These are phyloP conservation scores for Nakazawaea wickerhamii DNA, from an alignment of 805 yeast species.

Conservation along the genomic window DNA sequence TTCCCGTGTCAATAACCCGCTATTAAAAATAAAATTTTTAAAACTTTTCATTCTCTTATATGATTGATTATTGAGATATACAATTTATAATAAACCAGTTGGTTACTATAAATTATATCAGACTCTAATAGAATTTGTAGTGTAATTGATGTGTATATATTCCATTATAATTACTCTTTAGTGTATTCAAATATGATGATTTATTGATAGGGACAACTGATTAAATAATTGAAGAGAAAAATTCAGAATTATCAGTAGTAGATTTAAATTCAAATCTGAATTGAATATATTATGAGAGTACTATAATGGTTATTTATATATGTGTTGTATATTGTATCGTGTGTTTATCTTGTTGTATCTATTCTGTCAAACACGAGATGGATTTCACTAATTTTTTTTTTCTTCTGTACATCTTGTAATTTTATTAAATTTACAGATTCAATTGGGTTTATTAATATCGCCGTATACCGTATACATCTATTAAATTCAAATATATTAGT, in stretches of 20 bases:
- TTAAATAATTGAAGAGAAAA: constrained; percentile 11
- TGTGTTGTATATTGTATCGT: too few species aligned
- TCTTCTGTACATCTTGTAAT: too few species aligned
- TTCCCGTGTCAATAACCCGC: not conserved
- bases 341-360: too few species aligned
- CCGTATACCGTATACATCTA: not conserved
- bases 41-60: not conserved
- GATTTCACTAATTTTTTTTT: too few species aligned
- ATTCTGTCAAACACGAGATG: too few species aligned
- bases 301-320: too few species aligned
- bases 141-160: not conserved
- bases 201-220: constrained; percentile 19
- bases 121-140: not conserved
- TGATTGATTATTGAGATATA: not conserved
- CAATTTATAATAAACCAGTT: not conserved
- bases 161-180: not conserved
- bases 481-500: not conserved
- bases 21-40: not conserved
- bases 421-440: too few species aligned
- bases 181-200: constrained; percentile 9
- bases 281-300: not conserved
- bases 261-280: constrained; percentile 13
- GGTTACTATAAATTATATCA: not conserved
- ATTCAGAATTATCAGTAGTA: constrained; percentile 14
- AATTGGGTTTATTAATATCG: too few species aligned